Evolutionary conservation across 2,329 filamentous ascomycete species (phyloP).

Genomic region (Ceratocystis papillata): DNA sequence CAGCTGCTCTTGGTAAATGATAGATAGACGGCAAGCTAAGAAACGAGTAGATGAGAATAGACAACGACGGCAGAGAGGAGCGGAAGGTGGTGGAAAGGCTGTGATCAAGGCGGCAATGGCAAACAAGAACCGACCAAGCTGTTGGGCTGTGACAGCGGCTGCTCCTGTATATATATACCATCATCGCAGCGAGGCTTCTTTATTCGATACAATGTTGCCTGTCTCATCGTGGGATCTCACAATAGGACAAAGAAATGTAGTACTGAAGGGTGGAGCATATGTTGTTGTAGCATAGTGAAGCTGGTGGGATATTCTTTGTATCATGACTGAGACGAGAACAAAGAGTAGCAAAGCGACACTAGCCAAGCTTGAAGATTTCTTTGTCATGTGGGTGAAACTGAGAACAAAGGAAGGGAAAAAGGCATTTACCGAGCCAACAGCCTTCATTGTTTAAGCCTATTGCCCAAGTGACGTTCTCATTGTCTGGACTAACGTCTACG

Average conservation of each 20-base stretch:
- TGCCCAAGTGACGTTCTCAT: neutral
- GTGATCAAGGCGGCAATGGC: neutral
- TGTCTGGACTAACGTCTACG: neutral
- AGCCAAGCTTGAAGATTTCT: neutral
- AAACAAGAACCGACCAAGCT: constrained; percentile 1
- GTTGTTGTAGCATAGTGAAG: neutral
- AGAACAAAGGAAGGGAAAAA: neutral
- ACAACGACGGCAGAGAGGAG: neutral
- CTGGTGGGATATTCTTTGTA: neutral
- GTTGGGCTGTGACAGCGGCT: neutral
- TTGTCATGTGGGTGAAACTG: neutral
- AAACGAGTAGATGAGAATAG: neutral
- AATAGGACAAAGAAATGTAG: neutral
- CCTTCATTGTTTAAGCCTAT: no score
- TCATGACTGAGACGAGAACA: neutral
- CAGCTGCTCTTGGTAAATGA: neutral
- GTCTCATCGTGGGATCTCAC: neutral
- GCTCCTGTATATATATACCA: neutral
- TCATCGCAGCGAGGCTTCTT: neutral
- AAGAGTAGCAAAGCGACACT: neutral
- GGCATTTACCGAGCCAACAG: no score
- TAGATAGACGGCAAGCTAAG: neutral
- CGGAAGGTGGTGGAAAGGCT: neutral
- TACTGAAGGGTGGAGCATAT: neutral
- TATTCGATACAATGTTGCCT: neutral